Evolutionary conservation across 1,139 yeast genomes (phyloP), one percentile per base, ranked within the genome.

Genomic region (Geotrichum europaeum): DNA sequence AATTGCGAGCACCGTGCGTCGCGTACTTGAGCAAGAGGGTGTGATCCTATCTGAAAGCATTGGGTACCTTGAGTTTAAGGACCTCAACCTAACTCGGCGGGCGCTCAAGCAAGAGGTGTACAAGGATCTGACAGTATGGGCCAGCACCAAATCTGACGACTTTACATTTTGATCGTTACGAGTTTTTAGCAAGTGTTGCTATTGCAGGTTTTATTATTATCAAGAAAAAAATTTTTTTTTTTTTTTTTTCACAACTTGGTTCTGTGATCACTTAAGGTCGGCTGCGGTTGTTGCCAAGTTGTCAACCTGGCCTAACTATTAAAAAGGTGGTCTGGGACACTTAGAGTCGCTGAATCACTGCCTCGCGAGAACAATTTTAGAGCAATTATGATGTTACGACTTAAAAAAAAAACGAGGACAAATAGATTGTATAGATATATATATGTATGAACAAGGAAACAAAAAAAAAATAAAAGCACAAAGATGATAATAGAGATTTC

Each of bases 81-180:
- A 62, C 32, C 55, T n/a, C 24, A 64, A 63, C 34, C 2, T 25
- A 18, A 55, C 30, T 9, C 61, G 76, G 20, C 50, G 52, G 49
- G 30, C 50, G 10, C 57, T 65, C 24, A 73, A 73, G 53, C 54
- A 54, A n/a, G 36, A 47, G 13, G 69, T 67, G 15, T 66, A 70
- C 30, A 51, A 58, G 24, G 57, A 58, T 34, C 62, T 71, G 30
- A 67, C 67, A 13, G 65, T 65, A 25, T 73, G 76, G 76, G 59
- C 63, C 2, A 59, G 63, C 13, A 73, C 75, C 6, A 61, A 63
- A 18, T 55, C 51, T 10, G 76, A 73, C 58, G 69, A 72, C 68
- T 78, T 68, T 59, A 24, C 13, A 34, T 53, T 59, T 36, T 54
- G 36, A 36, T 47, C 9, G n/a, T n/a, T n/a, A 40, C 20, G 18